These are phyloP conservation scores for Talaromyces sp. DNA, from an alignment of 2,329 filamentous ascomycete genomes.

Conservation along the genomic window DNA sequence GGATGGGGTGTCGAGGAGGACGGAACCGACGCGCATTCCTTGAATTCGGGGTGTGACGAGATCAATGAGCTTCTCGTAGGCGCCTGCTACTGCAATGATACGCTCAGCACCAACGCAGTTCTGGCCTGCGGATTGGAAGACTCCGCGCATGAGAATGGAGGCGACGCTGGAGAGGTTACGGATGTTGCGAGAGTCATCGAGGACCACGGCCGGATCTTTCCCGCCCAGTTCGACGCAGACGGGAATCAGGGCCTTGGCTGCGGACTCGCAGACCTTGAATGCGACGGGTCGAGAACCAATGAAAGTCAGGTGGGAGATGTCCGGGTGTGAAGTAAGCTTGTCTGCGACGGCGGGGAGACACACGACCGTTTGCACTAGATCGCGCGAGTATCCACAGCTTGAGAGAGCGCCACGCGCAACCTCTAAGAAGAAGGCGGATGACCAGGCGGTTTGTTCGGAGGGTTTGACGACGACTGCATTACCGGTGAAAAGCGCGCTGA, in stretches of 20 bases:
- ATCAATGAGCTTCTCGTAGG: slow-evolving; percentile 73
- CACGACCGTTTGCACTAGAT: slow-evolving; percentile 79
- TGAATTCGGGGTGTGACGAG: slow-evolving; percentile 74
- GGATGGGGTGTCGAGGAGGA: slow-evolving; percentile 54
- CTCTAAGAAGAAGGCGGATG: slow-evolving; percentile 75
- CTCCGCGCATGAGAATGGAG: slow-evolving; percentile 84
- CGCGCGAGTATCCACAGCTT: slow-evolving; percentile 79
- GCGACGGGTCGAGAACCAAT: slow-evolving; percentile 89
- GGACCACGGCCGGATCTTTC: slow-evolving; percentile 88
- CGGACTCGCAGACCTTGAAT: slow-evolving; percentile 82
- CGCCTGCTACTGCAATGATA: slow-evolving; percentile 75
- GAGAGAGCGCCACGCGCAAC: slow-evolving; percentile 78
- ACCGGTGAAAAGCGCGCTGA: slow-evolving; percentile 86
- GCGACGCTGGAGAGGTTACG: slow-evolving; percentile 68
- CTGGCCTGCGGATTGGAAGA: slow-evolving; percentile 93
- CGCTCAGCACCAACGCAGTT: slow-evolving; percentile 98
- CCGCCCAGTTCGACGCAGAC: slow-evolving; percentile 90
- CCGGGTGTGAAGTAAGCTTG: slow-evolving; percentile 80
- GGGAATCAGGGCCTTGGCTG: slow-evolving; percentile 82
- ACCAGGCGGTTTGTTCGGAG: slow-evolving; percentile 96
- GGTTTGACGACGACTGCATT: slow-evolving; percentile 93
- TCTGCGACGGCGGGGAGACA: slow-evolving; percentile 86
- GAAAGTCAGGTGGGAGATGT: slow-evolving; percentile 88
- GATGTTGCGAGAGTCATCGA: slow-evolving; percentile 70
- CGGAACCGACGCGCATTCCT: slow-evolving; percentile 73